Conservation (phyloP, 2,329 filamentous ascomycete species). For the Ophiostoma quercus region DNA sequence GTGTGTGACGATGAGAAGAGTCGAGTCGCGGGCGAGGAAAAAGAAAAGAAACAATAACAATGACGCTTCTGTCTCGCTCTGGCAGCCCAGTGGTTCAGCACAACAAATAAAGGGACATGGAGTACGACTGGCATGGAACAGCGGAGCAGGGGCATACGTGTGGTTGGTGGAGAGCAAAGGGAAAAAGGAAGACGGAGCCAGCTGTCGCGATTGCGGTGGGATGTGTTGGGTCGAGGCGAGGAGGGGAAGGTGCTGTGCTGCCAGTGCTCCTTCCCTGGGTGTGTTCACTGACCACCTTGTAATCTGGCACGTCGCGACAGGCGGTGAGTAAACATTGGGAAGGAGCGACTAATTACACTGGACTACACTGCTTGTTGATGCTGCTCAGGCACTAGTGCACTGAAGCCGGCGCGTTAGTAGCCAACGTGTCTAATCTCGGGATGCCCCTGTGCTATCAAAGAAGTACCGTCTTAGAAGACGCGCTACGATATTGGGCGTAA, state of each 20-base stretch:
- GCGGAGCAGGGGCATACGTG: constrained; percentile 15
- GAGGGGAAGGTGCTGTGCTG: constrained; percentile 17
- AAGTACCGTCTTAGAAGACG: background rate
- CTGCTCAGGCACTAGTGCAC: background rate
- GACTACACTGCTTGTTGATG: background rate
- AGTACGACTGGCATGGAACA: constrained; percentile 22
- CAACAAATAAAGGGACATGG: constrained; percentile 22
- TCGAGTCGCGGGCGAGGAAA: background rate
- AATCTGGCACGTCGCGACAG: background rate
- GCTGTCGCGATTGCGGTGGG: constrained; percentile 19
- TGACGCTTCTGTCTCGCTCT: constrained; percentile 15
- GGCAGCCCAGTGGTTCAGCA: background rate
- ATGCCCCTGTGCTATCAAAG: constrained; percentile 6
- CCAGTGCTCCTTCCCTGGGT: background rate
- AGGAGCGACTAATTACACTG: background rate
- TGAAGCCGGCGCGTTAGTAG: background rate
- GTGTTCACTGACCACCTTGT: background rate
- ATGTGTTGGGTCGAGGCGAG: constrained; percentile 16
- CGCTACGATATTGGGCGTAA: background rate
- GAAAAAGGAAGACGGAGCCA: constrained; percentile 4
- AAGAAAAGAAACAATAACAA: constrained; percentile 18
- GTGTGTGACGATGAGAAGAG: background rate
- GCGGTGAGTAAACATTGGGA: constrained; percentile 11
- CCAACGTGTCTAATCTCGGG: constrained; percentile 10
- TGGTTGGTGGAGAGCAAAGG: constrained; percentile 16